Evolutionary conservation across 768 basidiomycete species (phyloP).

Genomic region (Kwoniella botswanensis): DNA sequence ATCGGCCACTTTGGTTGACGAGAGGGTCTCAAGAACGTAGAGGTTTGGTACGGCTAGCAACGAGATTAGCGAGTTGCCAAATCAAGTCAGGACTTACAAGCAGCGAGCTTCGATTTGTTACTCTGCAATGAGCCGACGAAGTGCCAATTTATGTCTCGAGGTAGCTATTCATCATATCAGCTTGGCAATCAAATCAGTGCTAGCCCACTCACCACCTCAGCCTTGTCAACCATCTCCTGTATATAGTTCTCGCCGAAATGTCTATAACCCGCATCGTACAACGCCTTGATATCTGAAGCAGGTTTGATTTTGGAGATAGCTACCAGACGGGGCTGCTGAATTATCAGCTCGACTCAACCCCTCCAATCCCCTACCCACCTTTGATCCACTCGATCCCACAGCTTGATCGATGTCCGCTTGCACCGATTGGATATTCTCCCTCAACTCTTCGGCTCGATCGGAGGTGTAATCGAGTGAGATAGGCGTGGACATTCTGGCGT

Average conservation of each 20-base stretch:
- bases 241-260: conserved; percentile 99
- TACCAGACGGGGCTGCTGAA: conserved; percentile 65
- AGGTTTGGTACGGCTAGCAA: conserved; percentile 81
- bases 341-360: conserved; percentile 22
- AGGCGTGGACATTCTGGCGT: conserved; percentile 19
- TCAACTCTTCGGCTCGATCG: conserved; percentile 55
- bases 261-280: conserved; percentile 77
- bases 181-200: not conserved
- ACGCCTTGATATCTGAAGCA: conserved; percentile 79
- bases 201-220: conserved; percentile 64
- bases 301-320: conserved; percentile 96
- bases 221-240: conserved; percentile 88
- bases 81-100: conserved; percentile 63
- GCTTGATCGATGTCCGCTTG: conserved; percentile 46
- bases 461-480: conserved; percentile 45
- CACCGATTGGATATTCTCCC: conserved; percentile 55
- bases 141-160: conserved; percentile 88
- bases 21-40: conserved; percentile 81
- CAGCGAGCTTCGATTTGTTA: conserved; percentile 89
- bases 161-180: conserved; percentile 65
- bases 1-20: conserved; percentile 78
- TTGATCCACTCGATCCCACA: conserved; percentile 28
- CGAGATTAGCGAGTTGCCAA: not conserved
- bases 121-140: conserved; percentile 93
- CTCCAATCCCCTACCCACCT: conserved; percentile 4